These are phyloP conservation scores for Fomes fomentarius DNA, from an alignment of 1,284 basidiomycete genomes.

Conservation along the genomic window DNA sequence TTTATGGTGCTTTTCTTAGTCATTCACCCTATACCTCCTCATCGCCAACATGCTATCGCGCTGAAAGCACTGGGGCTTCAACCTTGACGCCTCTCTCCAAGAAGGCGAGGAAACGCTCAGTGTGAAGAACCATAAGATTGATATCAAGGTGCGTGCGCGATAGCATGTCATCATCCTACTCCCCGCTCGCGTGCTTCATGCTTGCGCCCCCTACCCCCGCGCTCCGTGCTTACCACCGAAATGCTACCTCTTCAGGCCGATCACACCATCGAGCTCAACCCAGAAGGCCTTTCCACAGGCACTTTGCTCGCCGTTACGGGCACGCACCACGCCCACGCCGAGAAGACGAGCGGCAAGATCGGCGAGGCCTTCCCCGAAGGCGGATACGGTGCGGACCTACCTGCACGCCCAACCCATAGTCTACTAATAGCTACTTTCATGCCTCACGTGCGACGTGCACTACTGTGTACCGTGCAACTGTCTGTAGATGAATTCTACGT, in stretches of 20 bases:
- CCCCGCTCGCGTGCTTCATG: background rate
- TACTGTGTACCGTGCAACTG: background rate
- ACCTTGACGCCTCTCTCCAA: conserved; percentile 68
- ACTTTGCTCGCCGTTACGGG: conserved; percentile 49
- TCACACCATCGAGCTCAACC: conserved; percentile 55
- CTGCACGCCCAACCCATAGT: too few species aligned
- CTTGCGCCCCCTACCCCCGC: background rate
- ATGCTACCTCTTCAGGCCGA: conserved; percentile 44
- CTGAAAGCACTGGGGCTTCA: conserved; percentile 77
- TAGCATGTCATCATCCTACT: background rate
- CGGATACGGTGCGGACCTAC: conserved; percentile 67
- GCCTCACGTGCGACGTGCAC: background rate
- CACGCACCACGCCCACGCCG: conserved; percentile 51
- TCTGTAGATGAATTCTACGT: conserved; percentile 66
- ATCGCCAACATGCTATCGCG: background rate
- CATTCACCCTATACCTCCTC: background rate
- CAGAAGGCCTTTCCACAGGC: conserved; percentile 55
- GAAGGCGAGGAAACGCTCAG: conserved; percentile 36
- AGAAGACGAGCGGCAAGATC: conserved; percentile 51
- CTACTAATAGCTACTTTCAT: too few species aligned
- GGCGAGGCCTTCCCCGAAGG: conserved; percentile 57
- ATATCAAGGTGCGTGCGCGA: conserved; percentile 50
- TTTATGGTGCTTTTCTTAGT: conserved; percentile 4
- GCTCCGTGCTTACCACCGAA: background rate
- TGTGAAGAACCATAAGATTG: conserved; percentile 60